A percentile compares a stretch with the other conserved stretches of the same genome.
Conservation (phyloP, 2,329 filamentous ascomycete genomes). For the Cytospora chrysosperma region DNA sequence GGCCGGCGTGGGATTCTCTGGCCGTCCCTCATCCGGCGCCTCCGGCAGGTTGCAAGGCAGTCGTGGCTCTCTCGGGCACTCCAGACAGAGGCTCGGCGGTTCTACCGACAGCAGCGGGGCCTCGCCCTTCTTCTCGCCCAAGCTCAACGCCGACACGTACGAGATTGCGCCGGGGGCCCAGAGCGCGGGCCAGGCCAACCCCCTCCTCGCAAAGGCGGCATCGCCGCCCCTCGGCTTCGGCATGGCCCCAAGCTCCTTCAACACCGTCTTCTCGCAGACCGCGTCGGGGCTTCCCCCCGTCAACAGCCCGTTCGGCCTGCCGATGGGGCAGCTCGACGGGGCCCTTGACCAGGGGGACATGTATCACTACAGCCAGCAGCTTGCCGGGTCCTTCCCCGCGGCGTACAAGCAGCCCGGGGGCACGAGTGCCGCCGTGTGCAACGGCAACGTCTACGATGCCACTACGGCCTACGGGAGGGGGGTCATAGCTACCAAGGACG, state of each 20-base stretch:
- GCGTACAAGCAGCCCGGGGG: constrained; percentile 14
- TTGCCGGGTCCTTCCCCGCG: constrained; percentile 3
- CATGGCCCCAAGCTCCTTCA: constrained; percentile 27
- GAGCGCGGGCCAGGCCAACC: not conserved
- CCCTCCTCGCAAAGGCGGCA: not conserved
- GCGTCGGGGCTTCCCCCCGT: constrained; percentile 34
- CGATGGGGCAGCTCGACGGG: constrained; percentile 19
- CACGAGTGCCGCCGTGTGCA: constrained; percentile 14
- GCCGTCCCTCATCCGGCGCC: constrained; percentile 18
- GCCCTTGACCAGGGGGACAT: constrained; percentile 12
- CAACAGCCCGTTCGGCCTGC: constrained; percentile 34
- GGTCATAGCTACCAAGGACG: constrained; percentile 24
- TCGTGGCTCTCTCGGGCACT: constrained; percentile 11
- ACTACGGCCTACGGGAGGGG: constrained; percentile 28
- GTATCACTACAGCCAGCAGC: constrained; percentile 11
- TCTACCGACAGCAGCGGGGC: constrained; percentile 21
- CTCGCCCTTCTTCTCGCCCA: constrained; percentile 17
- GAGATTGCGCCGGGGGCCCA: not conserved
- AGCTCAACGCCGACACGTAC: constrained; percentile 1
- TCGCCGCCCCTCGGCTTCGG: constrained; percentile 18
- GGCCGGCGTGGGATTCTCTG: not conserved
- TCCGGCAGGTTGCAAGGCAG: constrained; percentile 2
- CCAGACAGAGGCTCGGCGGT: constrained; percentile 21
- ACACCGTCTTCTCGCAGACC: constrained; percentile 29
- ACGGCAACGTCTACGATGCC: constrained; percentile 26